Evolutionary conservation across 768 basidiomycete species (phyloP).

Genomic region (Boletus vinaceobasis): DNA sequence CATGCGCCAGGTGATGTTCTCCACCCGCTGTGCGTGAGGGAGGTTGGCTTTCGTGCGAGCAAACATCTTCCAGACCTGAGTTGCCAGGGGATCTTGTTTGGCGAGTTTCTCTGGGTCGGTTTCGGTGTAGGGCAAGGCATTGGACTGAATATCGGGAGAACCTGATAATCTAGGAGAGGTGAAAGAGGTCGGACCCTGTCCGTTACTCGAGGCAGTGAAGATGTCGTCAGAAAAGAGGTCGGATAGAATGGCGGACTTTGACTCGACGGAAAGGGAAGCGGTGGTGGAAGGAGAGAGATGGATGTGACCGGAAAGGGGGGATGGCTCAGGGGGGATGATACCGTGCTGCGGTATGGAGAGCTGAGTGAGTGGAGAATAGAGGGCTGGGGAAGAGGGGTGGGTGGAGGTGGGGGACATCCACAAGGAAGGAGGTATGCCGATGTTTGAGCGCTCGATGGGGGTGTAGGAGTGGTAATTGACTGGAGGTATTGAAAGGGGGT

Average conservation of each 20-base stretch:
- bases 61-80: constrained; percentile 98
- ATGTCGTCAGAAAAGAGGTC: constrained; percentile 72
- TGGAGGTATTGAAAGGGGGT: constrained; percentile 19
- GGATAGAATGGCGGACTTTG: constrained; percentile 61
- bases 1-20: constrained; percentile 98
- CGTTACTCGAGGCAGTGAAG: constrained; percentile 37
- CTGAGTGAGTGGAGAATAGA: constrained; percentile 38
- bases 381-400: constrained; percentile 41
- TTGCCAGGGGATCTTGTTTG: constrained; percentile 85
- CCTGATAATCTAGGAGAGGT: constrained; percentile 66
- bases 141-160: constrained; percentile 61
- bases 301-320: constrained; percentile 34
- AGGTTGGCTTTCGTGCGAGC: constrained; percentile 84
- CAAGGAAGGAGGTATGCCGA: constrained; percentile 67
- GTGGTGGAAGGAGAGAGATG: constrained; percentile 42
- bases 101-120: constrained; percentile 64
- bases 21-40: constrained; percentile 94
- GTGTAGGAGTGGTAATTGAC: constrained; percentile 24
- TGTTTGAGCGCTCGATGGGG: constrained; percentile 47
- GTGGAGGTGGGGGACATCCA: constrained; percentile 78
- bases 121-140: constrained; percentile 39
- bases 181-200: constrained; percentile 47
- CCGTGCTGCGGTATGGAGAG: constrained; percentile 36
- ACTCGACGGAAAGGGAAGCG: constrained; percentile 44
- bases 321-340: constrained; percentile 29